A percentile compares a stretch with the other conserved stretches of the same genome.
phyloP scores from a whole-genome alignment of 306 rosid species.

The Inga leiocalycina region DNA sequence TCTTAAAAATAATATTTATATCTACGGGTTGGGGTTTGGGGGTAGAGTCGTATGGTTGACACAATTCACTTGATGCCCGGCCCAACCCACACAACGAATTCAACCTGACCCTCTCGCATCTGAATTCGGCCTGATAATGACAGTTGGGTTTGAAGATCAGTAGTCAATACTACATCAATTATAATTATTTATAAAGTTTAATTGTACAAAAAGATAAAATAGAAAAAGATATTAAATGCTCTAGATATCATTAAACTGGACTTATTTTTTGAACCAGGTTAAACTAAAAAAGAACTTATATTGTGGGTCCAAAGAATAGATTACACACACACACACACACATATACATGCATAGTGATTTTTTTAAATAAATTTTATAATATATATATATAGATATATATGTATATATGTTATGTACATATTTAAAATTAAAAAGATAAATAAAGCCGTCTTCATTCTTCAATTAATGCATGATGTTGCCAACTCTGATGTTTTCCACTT shows the following conservation, averaged over 20 bases:
- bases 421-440: background rate
- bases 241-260: too few relatives aligned
- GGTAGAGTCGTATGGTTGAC: background rate
- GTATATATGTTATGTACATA: too few relatives aligned
- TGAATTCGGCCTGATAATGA: background rate
- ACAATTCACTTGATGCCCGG: background rate
- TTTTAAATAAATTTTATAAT: too few relatives aligned
- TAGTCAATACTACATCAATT: background rate
- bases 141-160: background rate
- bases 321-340: too few relatives aligned
- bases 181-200: too few relatives aligned
- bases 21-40: background rate
- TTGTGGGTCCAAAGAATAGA: too few relatives aligned
- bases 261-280: too few relatives aligned
- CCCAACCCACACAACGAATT: background rate
- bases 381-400: too few relatives aligned
- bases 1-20: background rate
- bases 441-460: background rate
- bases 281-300: too few relatives aligned
- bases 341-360: too few relatives aligned
- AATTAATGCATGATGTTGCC: slow-evolving; percentile 40
- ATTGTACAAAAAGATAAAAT: too few relatives aligned
- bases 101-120: background rate
- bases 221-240: too few relatives aligned
- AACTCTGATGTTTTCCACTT: slow-evolving; percentile 33